Base-by-base conservation (phyloP, 441 rosid genomes). In the Populus hybrid region DNA sequence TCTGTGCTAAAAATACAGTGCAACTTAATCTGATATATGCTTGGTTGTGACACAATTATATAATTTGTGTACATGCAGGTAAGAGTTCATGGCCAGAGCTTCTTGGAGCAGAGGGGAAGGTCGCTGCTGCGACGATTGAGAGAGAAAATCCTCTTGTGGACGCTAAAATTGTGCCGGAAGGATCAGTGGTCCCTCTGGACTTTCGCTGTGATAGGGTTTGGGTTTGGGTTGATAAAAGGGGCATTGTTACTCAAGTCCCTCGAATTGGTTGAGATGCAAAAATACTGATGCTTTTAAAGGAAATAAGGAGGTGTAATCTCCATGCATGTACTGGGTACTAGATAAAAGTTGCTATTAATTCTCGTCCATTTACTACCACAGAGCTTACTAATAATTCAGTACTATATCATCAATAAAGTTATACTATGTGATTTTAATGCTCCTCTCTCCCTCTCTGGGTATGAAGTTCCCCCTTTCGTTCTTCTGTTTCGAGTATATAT, bases 41-140 rank as follows among this genome's bases (percentile, higher is more conserved):
- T 3, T 40, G 11, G 46, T 40, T 40, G 46, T 40, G 46, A 40
- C 2, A 40, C 46, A 2, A 10, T 10, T 10, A 34, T 66, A 21
- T 63, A 65, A 65, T 65, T 65, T 24, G 68, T 28, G 12, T 40
- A 40, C 14, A 0, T 72, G 67, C 78, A 69, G 84, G 85, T 67
- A 88, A 90, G 87, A 81, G 65, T 28, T 81, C 87, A 10, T 84
- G 90, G 91, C 89, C 93, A 2, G 89, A 84, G 76, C 65, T 84
- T 26, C 72, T 81, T 2, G 87, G 85, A 9, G 32, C 34, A 14
- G 32, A 50, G 46, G 84, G 87, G 10, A 67, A 59, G 20, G 78
- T 18, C 1, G 87, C 85, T 26, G 72, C 21, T 1, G 75, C 59
- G 3, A 78, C 64, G 5, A 70, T 84, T 40, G 78, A 77, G 74